Base-by-base conservation (phyloP, 345 rosid species). In the Corchorus olitorius region DNA sequence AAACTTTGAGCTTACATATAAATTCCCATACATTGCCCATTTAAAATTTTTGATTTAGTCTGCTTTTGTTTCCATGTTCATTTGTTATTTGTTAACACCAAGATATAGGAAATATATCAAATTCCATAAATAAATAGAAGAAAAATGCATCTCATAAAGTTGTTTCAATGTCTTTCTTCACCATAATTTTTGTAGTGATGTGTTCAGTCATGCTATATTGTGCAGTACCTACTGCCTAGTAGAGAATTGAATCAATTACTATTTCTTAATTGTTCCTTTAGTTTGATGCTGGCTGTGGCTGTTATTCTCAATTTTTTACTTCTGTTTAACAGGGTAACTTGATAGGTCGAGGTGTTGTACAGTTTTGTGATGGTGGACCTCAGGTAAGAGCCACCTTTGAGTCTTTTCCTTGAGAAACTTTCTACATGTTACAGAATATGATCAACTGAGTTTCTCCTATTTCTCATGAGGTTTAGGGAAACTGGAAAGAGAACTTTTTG, bases 291-390 rank as follows among this genome's bases (percentile, higher is more conserved):
- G 6, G 27, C 6, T 48, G 1, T 9, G 3, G 27, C 54, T 74
- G 46, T 59, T 27, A 39, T 71, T 39, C 54, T 73, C 35, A 52
- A 39, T 13, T 14, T 12, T 53, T 74, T 75, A 4, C 37, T 46
- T 70, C 19, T 27, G 35, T 70, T 70, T 72, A 60, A 81, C 93
- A 95, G 98, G 99, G 99, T 17, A 96, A 91, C 79, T 84, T 96
- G 79, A 94, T 96, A 53, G 99, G 88, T 35, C 91, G 97, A 62
- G 99, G 94, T 9, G 89, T 96, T 60, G 60, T 93, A 46, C 93
- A 96, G 89, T 89, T 89, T 76, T 96, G 99, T 60, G 89, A 92
- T 2, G 97, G 84, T 55, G 93, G 88, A 33, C 98, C 98, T 70
- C 92, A 85, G n/a, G 96, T 95, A 58, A 76, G 90, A 66, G 60